Percentiles rank a stretch among this genome's conserved stretches.
Evolutionary conservation across 106 monocot genomes (phyloP).

Genomic region (Apostasia ramifera): DNA sequence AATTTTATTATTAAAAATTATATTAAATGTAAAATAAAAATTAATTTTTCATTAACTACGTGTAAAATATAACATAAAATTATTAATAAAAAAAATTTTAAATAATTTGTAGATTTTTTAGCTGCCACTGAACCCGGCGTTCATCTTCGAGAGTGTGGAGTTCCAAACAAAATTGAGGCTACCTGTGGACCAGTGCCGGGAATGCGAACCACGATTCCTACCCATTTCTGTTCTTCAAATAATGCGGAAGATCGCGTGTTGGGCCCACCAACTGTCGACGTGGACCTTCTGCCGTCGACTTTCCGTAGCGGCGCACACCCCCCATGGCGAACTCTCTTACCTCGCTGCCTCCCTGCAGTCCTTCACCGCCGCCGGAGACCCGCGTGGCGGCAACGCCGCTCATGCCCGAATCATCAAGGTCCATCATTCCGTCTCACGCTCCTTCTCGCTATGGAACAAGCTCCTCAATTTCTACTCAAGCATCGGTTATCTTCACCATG

Average conservation of each 20-base stretch:
- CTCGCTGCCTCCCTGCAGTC: constrained; percentile 12
- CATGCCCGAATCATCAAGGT: constrained; percentile 41
- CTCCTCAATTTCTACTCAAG: constrained; percentile 44
- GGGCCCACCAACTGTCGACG: background rate
- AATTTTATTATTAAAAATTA: no score
- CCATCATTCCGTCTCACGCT: background rate
- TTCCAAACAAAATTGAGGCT: no score
- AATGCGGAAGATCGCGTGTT: background rate
- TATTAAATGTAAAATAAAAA: no score
- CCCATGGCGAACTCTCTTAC: constrained; percentile 8
- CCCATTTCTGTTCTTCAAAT: no score
- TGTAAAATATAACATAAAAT: no score
- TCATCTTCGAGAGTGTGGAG: no score
- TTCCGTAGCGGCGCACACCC: background rate
- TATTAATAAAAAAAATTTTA: no score
- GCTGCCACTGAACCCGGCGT: no score
- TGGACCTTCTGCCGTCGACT: background rate
- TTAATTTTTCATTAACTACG: no score
- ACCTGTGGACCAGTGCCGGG: no score
- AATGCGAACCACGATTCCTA: no score
- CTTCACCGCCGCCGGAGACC: constrained; percentile 10
- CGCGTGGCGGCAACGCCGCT: constrained; percentile 9
- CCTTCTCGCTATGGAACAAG: constrained; percentile 65
- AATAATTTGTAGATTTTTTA: no score
- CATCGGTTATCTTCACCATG: background rate